Base-by-base conservation (phyloP, 2,329 filamentous ascomycete genomes). In the Colletotrichum destructivum region DNA sequence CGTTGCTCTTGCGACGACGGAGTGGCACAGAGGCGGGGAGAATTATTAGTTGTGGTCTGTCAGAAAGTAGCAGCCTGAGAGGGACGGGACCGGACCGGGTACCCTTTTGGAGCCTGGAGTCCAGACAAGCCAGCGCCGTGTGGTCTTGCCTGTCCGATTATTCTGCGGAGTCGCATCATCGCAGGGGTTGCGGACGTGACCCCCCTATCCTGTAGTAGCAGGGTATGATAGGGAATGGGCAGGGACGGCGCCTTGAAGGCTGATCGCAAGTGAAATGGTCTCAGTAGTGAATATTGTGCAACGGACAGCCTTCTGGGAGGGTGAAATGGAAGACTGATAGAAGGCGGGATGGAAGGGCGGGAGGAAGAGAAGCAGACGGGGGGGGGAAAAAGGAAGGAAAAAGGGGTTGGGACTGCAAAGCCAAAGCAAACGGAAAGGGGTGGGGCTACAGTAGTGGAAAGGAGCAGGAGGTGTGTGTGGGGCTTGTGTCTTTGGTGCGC, bases 1-100 rank as follows among this genome's bases (percentile, higher is more conserved):
- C 68, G 68, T 71, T 67, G 68, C 68, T 71, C 68, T 62, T 67
- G 63, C 63, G 63, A 71, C 63, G 44, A 52, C 42, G 47, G 42
- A 49, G 56, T 61, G 63, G 47, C 56, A 61, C 55, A 46, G 54
- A 60, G 61, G 46, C 31, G 66, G 66, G 63, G 54, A 60, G 64
- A 21, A 16, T 52, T 62, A 18, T 46, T 62, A 23, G 57, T 47
- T 62, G 38, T 31, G 47, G 65, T 55, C 42, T n/a, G 64, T 40
- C 31, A 35, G 31, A 35, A 35, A 35, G 31, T 35, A 35, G 31
- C 31, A 35, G 31, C 31, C 31, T 35, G 31, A 35, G 31, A 35
- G 23, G 42, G 23, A 31, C 12, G 9, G 40, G 56, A 46, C 57
- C 55, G 64, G 23, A 35, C 21, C 35, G 54, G 51, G 54, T 42